Base-by-base conservation (phyloP, 768 basidiomycete species). In the Lentinula sp. region DNA sequence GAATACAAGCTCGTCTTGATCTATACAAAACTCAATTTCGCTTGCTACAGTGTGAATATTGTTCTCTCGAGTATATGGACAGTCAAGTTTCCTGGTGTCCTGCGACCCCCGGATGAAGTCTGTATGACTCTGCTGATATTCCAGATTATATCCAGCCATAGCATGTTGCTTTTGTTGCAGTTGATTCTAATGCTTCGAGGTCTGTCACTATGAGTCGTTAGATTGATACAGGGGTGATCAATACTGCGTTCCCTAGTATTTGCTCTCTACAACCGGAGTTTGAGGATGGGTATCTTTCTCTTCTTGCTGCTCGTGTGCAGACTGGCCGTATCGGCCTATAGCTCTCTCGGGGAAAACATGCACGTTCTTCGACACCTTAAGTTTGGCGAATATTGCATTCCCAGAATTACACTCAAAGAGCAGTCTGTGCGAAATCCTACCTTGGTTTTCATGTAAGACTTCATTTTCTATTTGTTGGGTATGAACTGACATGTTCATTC, bases 131-230 rank as follows among this genome's bases (percentile, higher is more conserved):
- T 56, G 21, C 11, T 56, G 28, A 15, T 56, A 9, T 56, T 56
- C 28, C 37, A 56, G 11, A 43, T 42, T 21, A 15, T 28, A 40
- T 40, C 55, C 9, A 13, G 37, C 23, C 43, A 40, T n/a, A 56
- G 21, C 40, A 56, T 56, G 55, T 15, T 42, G 11, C 9, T 56
- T 15, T 4, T 56, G 10, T 23, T 56, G 21, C 39, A 56, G 40
- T 15, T 56, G 13, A 43, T 56, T 56, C 55, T 56, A 11, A 56
- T 56, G 31, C 55, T 56, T 56, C 55, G 55, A 56, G 55, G 55
- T 56, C 9, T 32, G 40, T 56, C 55, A 23, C 21, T 10, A n/a
- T 37, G 6, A 18, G 31, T 13, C 15, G 11, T 8, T 35, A 8
- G 3, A 52, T n/a, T n/a, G 5, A 9, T 34, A 15, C 28, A 32